Base-by-base conservation (phyloP, 768 basidiomycete species). In the Amanita fuliginea region DNA sequence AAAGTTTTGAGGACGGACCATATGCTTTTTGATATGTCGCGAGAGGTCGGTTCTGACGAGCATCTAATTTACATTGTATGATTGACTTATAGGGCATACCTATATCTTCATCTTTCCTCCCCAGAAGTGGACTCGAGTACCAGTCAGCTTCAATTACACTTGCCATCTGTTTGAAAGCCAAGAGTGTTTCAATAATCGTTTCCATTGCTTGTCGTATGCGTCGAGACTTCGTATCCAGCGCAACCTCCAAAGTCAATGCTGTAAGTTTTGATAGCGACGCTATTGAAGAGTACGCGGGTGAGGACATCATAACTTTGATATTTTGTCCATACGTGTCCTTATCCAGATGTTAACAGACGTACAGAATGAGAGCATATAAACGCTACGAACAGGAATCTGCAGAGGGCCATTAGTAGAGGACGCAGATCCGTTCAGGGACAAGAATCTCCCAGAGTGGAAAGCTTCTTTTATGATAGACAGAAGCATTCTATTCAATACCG, bases 1-100 rank as follows among this genome's bases (percentile, higher is more conserved):
- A 87, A 60, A 0, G 81, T 86, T 63, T 89, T 91, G 57, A 88
- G 70, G 21, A 75, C 69, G 2, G 67, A 66, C 88, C 87, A 91
- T 7, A 81, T 68, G 2, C 70, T 63, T n/a, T 69, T 71, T 2
- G 70, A 60, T 16, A 77, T 52, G 21, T 70, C 67, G 26, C 67
- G 72, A 0, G 73, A 69, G 32, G 71, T 71, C 13, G 67, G 63
- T 6, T 68, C 76, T 78, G 52, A 32, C 7, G 42, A 35, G 28
- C 1, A 6, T 18, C 32, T 41, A 26, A 32, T 26, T 60, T 34
- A 40, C 4, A 21, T 41, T 5, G 22, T 14, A 51, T 36, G 16
- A 49, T 35, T 6, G n/a, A n/a, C 22, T 11, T 37, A 11, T 24
- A 51, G 42, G 41, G 52, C 56, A 16, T 53, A 68, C 67, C 61